A percentile compares a stretch with the other conserved stretches of the same genome.
These are phyloP conservation scores for Penicillium malachiteum DNA, from an alignment of 495 filamentous ascomycete species.

Conservation along the genomic window DNA sequence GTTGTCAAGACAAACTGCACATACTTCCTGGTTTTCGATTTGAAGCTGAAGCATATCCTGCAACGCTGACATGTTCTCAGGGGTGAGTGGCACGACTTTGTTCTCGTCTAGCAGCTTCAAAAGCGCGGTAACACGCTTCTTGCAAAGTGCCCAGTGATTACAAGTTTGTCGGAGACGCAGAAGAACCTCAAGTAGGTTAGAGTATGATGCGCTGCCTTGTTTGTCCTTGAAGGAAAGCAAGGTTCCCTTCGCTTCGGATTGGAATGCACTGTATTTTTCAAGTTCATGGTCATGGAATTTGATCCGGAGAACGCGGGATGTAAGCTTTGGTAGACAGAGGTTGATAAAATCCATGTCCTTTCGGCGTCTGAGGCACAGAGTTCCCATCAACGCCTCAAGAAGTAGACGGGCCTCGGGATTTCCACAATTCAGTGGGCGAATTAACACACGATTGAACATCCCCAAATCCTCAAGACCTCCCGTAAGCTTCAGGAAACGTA, in stretches of 20 bases:
- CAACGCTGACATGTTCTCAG: conserved; percentile 69
- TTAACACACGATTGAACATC: conserved; percentile 73
- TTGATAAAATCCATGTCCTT: conserved; percentile 93
- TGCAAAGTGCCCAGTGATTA: conserved; percentile 84
- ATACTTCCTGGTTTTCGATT: conserved; percentile 81
- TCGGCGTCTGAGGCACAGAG: conserved; percentile 78
- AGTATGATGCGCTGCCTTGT: conserved; percentile 51
- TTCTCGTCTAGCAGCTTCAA: conserved; percentile 63
- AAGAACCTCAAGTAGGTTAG: conserved; percentile 75
- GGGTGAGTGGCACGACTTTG: conserved; percentile 66
- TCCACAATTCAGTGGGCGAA: conserved; percentile 65
- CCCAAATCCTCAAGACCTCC: conserved; percentile 74
- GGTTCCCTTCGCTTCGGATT: conserved; percentile 72
- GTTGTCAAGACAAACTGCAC: conserved; percentile 76
- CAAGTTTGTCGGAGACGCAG: conserved; percentile 84
- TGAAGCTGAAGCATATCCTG: conserved; percentile 76
- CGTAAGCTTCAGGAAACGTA: conserved; percentile 78
- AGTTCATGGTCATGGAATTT: conserved; percentile 72
- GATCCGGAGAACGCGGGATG: conserved; percentile 78
- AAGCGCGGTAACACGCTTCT: conserved; percentile 68
- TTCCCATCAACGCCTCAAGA: conserved; percentile 74
- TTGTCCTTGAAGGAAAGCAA: conserved; percentile 59
- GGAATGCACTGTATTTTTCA: conserved; percentile 76
- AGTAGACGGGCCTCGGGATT: conserved; percentile 59
- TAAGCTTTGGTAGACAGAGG: conserved; percentile 72